Conservation (phyloP, 2,329 filamentous ascomycete species). For the Bipolaris sorokiniana region DNA sequence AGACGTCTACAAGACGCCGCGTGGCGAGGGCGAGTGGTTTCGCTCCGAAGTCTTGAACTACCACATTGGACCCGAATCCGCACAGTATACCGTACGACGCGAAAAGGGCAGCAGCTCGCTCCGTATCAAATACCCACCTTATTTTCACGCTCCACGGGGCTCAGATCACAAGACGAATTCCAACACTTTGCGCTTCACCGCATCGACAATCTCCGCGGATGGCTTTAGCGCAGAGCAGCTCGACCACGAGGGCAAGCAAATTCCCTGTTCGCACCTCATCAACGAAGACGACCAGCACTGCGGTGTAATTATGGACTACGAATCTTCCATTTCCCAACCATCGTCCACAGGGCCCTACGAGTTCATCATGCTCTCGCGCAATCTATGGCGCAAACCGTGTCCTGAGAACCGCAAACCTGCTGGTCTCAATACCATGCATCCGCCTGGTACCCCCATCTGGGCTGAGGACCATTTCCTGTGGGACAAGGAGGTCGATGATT, state of each 20-base stretch:
- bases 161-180: conserved; percentile 24
- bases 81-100: conserved; percentile 38
- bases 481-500: conserved; percentile 37
- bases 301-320: conserved; percentile 42
- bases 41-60: conserved; percentile 38
- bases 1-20: conserved; percentile 31
- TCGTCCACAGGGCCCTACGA: conserved; percentile 33
- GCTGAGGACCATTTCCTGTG: conserved; percentile 35
- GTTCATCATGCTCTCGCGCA: conserved; percentile 39
- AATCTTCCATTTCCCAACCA: conserved; percentile 27
- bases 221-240: conserved; percentile 37
- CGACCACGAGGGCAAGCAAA: conserved; percentile 24
- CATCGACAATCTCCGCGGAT: conserved; percentile 33
- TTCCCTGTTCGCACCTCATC: conserved; percentile 37
- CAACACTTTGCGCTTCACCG: conserved; percentile 35
- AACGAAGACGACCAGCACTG: conserved; percentile 30
- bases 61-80: conserved; percentile 29
- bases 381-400: conserved; percentile 28
- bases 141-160: conserved; percentile 33
- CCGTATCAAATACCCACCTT: conserved; percentile 35
- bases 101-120: conserved; percentile 28
- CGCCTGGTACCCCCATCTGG: conserved; percentile 44
- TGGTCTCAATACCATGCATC: conserved; percentile 30
- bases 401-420: conserved; percentile 22
- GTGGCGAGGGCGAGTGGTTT: conserved; percentile 33